Evolutionary conservation across 257 asterid genomes (phyloP).

Genomic region (Marsdenia floribunda): DNA sequence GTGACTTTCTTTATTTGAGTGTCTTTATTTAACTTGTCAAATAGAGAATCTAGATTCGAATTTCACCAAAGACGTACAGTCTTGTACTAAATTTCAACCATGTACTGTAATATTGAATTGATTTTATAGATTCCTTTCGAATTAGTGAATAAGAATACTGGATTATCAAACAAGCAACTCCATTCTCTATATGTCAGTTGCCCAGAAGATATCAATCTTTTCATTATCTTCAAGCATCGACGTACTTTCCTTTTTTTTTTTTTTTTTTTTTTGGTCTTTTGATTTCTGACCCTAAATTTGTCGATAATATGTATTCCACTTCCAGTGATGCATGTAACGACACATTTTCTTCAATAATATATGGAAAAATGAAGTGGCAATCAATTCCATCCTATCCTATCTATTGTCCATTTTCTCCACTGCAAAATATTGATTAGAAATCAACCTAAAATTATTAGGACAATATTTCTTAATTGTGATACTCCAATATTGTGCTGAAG

Average conservation of each 20-base stretch:
- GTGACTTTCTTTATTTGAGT: no score
- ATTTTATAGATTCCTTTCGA: no score
- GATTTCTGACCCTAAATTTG: background rate
- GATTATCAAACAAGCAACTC: slow-evolving; percentile 4
- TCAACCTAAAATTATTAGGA: background rate
- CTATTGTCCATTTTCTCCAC: background rate
- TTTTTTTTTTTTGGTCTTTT: background rate
- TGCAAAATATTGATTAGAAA: background rate
- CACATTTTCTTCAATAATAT: background rate
- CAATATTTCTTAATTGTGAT: no score
- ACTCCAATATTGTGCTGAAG: no score
- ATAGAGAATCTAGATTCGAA: no score
- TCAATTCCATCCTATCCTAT: background rate
- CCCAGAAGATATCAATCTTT: background rate
- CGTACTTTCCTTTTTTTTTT: background rate
- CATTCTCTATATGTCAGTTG: slow-evolving; percentile 12
- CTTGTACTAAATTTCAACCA: no score
- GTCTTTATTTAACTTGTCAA: no score
- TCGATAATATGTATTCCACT: background rate
- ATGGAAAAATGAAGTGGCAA: background rate
- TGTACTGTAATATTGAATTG: no score
- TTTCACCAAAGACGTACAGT: no score
- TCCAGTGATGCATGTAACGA: background rate
- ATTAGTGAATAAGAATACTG: no score
- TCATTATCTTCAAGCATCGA: background rate